Evolutionary conservation across 768 basidiomycete genomes (phyloP).

Genomic region (Rhizopogon rudus): DNA sequence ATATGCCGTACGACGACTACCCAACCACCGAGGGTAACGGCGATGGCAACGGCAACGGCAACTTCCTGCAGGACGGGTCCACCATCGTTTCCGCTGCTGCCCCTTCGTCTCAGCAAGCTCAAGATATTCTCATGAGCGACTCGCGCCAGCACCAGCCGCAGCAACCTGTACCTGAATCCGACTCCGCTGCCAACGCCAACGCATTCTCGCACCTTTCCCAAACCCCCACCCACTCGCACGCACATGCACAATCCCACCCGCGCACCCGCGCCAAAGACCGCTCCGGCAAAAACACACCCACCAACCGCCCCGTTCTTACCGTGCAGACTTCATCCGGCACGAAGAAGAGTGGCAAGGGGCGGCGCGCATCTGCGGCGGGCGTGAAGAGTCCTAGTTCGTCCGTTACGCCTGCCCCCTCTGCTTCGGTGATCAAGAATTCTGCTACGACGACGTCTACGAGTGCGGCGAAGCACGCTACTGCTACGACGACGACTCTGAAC

Average conservation of each 20-base stretch:
- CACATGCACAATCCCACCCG: constrained; percentile 53
- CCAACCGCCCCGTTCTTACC: constrained; percentile 52
- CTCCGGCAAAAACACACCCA: constrained; percentile 27
- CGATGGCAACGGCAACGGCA: not conserved
- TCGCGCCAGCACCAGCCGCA: constrained; percentile 12
- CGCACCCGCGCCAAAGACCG: constrained; percentile 34
- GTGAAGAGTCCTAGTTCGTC: not conserved
- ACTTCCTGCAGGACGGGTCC: not conserved
- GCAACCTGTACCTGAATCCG: not conserved
- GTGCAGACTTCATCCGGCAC: constrained; percentile 45
- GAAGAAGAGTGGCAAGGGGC: not conserved
- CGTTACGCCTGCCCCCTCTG: not conserved
- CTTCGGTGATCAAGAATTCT: not conserved
- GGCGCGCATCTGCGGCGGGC: not conserved
- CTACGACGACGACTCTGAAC: constrained; percentile 57
- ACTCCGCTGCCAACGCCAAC: constrained; percentile 14
- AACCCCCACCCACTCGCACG: constrained; percentile 22
- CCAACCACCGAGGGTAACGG: constrained; percentile 11
- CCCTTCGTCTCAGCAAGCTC: not conserved
- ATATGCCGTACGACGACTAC: constrained; percentile 17
- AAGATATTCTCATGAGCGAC: constrained; percentile 26
- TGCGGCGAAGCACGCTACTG: constrained; percentile 38
- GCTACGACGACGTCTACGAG: too few relatives aligned
- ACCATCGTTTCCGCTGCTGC: not conserved
- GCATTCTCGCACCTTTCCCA: constrained; percentile 31